Base-by-base conservation (phyloP, 805 yeast genomes). In the Blastobotrys parvus region DNA sequence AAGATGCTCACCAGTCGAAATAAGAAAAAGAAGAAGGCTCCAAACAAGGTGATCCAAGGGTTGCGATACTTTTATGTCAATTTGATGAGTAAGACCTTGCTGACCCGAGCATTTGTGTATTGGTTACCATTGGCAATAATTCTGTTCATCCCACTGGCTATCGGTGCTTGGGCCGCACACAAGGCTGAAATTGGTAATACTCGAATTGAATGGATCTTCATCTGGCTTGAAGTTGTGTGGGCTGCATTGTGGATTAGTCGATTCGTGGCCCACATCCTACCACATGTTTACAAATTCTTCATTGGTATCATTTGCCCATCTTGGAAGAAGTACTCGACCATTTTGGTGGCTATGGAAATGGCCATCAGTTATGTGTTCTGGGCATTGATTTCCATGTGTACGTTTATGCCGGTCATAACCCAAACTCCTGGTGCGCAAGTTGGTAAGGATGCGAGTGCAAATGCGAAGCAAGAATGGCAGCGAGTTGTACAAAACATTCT, bases 151-250 rank as follows among this genome's bases (percentile, higher is more conserved):
- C 69, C 69, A 1, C 56, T 65, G 16, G 65, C 66, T 1, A 51
- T 54, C 13, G 69, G 67, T 22, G 68, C 67, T 3, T 63, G 64
- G 59, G 61, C 50, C 18, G 47, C 51, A 34, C 52, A 45, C 8
- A 45, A 46, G n/a, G 58, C 65, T 32, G 5, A 35, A 17, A 53
- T 65, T 1, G 69, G 69, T 19, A 46, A 55, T 22, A 56, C 61
- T 7, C 52, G 62, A 2, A 53, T 65, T 18, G 50, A 58, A 56
- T 65, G 68, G 68, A 45, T 65, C 21, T 65, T 65, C 45, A 61
- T 65, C 34, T 65, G 69, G 69, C 52, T 62, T 5, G 69, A 65
- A 45, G 61, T 64, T 19, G 60, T 55, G 23, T 65, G 69, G 69
- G 67, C 58, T 6, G 46, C 66, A 10, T 51, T 62, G 34, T 63